phyloP scores from a whole-genome alignment of 305 asterid genomes.

The Fraxinus baroniana region DNA sequence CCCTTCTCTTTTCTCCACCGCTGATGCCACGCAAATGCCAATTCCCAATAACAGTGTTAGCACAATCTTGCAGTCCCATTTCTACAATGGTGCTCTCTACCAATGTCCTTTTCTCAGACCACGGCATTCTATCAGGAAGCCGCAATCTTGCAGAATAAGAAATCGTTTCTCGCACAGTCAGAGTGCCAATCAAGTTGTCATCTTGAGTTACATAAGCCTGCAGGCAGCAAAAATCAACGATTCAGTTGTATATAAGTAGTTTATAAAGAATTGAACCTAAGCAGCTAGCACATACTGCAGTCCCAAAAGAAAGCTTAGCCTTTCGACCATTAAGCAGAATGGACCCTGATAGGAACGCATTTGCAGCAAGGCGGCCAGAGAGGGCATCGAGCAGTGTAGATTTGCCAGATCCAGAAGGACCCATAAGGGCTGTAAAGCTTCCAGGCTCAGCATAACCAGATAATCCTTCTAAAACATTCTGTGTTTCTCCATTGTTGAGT shows the following conservation, averaged over 20 bases:
- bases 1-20: conserved; percentile 34
- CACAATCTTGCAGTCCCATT: conserved; percentile 31
- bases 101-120: conserved; percentile 25
- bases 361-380: conserved; percentile 83
- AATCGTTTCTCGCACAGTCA: conserved; percentile 91
- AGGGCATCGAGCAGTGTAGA: conserved; percentile 89
- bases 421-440: conserved; percentile 89
- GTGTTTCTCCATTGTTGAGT: conserved; percentile 69
- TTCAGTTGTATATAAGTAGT: not conserved
- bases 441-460: conserved; percentile 94
- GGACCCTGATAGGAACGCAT: conserved; percentile 78
- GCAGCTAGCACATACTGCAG: conserved; percentile 55
- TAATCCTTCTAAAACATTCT: conserved; percentile 71
- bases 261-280: not conserved
- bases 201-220: conserved; percentile 99
- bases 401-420: conserved; percentile 95
- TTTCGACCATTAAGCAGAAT: conserved; percentile 85
- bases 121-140: conserved; percentile 78
- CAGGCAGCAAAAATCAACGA: conserved; percentile 12
- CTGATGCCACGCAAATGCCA: conserved; percentile 31
- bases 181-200: conserved; percentile 88
- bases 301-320: conserved; percentile 82
- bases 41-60: conserved; percentile 23
- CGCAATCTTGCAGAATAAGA: conserved; percentile 79
- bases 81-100: conserved; percentile 23